These are phyloP conservation scores for Nakazawaea molendinolei DNA, from an alignment of 805 yeast genomes.

Conservation along the genomic window DNA sequence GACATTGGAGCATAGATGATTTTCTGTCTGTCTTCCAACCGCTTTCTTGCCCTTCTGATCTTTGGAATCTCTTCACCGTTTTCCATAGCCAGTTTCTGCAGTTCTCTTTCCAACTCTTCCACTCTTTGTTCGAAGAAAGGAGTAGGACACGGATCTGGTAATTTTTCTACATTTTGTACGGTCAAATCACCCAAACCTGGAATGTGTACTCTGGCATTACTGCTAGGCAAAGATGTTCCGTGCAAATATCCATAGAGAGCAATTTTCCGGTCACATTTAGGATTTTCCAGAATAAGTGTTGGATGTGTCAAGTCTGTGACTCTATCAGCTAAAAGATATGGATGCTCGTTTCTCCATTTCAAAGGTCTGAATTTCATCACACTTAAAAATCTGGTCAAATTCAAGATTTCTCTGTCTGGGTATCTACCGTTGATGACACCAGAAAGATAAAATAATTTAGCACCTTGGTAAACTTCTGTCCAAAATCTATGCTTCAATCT, in stretches of 20 bases:
- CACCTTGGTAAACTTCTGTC: conserved; percentile 99
- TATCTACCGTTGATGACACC: conserved; percentile 97
- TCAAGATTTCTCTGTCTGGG: conserved; percentile 93
- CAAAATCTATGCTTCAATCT: conserved; percentile 90
- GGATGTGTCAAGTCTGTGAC: conserved; percentile 93
- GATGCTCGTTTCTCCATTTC: conserved; percentile 99
- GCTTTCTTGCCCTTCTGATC: conserved; percentile 57
- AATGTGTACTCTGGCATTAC: conserved; percentile 75
- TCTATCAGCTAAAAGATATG: conserved; percentile 86
- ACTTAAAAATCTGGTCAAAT: conserved; percentile 84
- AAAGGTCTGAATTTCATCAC: conserved; percentile 99
- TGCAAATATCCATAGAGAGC: conserved; percentile 93
- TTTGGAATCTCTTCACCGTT: conserved; percentile 44
- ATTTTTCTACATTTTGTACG: conserved; percentile 70
- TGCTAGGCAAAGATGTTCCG: conserved; percentile 76
- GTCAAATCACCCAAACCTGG: conserved; percentile 94
- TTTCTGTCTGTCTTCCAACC: conserved; percentile 91
- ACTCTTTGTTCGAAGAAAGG: conserved; percentile 84
- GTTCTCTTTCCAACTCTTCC: conserved; percentile 76
- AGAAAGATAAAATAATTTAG: conserved; percentile 86
- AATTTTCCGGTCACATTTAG: conserved; percentile 80
- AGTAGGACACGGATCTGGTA: conserved; percentile 99
- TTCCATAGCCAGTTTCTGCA: conserved; percentile 56
- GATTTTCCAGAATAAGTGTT: conserved; percentile 63
- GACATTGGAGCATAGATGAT: conserved; percentile 98